Base-by-base conservation (phyloP, 2,329 filamentous ascomycete genomes). In the Xylaria sp. region DNA sequence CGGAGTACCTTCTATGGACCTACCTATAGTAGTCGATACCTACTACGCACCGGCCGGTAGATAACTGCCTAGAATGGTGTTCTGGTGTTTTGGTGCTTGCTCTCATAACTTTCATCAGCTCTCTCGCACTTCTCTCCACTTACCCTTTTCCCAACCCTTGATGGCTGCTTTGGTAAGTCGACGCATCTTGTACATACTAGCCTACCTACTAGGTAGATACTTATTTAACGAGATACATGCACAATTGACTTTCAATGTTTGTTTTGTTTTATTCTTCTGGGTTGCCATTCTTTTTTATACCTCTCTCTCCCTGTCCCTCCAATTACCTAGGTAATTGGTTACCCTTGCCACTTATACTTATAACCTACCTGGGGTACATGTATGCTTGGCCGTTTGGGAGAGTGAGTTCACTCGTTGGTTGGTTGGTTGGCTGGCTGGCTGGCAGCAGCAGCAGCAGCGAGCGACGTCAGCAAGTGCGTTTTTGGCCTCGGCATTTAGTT, bases 161-260 rank as follows among this genome's bases (percentile, higher is more conserved):
- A 77, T 78, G 75, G 75, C 76, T 75, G 75, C 75, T 72, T 75
- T 82, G 68, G 80, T 82, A 76, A 79, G 80, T 80, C 59, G 32
- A 51, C 55, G 18, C 47, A 50, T 58, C 47, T 37, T 47, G 5
- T 35, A 35, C 8, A 35, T 10, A 35, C 5, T n/a, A n/a, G n/a
- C n/a, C n/a, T n/a, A n/a, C n/a, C n/a, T n/a, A n/a, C n/a, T n/a
- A n/a, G n/a, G n/a, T 13, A 48, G 59, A 21, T 37, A 32, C 44
- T 32, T 54, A 25, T 27, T n/a, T 6, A 27, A 8, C 5, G 25
- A 13, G 51, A 23, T 42, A 50, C 54, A 16, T 10, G 13, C 44
- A n/a, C 5, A 23, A 9, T 40, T 57, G 32, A 5, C 13, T n/a
- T 18, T 40, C 9, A 5, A 5, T 58, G 10, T 25, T 48, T 48